phyloP scores from a whole-genome alignment of 306 rosid species.

The Lathyrus sativus region DNA sequence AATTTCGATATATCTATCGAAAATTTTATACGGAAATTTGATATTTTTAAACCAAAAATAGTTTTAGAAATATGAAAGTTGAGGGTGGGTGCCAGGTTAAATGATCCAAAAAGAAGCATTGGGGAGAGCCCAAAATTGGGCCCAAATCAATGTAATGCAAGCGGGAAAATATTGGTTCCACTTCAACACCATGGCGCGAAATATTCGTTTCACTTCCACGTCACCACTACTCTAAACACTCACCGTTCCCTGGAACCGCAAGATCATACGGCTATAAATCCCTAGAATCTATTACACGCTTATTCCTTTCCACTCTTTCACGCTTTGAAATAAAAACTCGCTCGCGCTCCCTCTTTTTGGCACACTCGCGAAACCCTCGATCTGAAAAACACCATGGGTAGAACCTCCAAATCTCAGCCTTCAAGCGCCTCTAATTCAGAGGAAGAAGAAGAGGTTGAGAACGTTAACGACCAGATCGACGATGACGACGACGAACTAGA shows the following conservation, averaged over 20 bases:
- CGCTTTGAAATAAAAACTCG: constrained; percentile 31
- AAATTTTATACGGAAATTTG: no score
- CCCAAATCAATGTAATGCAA: constrained; percentile 7
- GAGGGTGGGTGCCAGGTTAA: no score
- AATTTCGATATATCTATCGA: no score
- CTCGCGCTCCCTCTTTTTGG: constrained; percentile 29
- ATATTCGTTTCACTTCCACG: constrained; percentile 34
- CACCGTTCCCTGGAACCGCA: constrained; percentile 43
- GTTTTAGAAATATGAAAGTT: no score
- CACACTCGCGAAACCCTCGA: constrained; percentile 59
- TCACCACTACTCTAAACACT: background rate
- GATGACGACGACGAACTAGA: constrained; percentile 92
- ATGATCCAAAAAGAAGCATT: no score
- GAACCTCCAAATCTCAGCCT: constrained; percentile 52
- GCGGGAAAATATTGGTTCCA: constrained; percentile 56
- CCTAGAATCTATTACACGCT: background rate
- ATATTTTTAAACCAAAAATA: no score
- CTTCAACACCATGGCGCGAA: constrained; percentile 68
- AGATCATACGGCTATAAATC: constrained; percentile 49
- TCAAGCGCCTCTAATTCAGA: constrained; percentile 55
- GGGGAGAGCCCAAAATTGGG: background rate
- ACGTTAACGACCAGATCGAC: constrained; percentile 61
- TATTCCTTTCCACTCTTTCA: constrained; percentile 12
- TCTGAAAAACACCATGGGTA: constrained; percentile 62
- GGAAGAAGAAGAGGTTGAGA: constrained; percentile 48